Base-by-base conservation (phyloP, 2,329 filamentous ascomycete species). In the Waltergamsia citrina region DNA sequence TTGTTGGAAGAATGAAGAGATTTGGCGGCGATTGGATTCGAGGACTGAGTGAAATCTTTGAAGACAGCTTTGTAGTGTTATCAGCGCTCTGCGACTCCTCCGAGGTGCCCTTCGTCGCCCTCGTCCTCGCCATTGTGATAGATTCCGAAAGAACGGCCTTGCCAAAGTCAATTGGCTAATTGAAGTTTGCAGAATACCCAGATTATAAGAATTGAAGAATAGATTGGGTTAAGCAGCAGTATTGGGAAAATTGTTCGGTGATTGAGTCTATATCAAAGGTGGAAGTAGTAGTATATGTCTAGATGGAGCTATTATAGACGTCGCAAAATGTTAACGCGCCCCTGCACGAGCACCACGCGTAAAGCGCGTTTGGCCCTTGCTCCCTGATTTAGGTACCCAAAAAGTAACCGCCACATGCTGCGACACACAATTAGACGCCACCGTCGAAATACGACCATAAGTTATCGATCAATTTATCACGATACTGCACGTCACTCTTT, bases 1-100 rank as follows among this genome's bases (percentile, higher is more conserved):
- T 58, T n/a, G 61, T 63, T 11, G 78, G 78, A 6, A 82, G 57
- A 37, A 82, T 65, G 50, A 82, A 77, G 31, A 82, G 51, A 35
- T 66, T 69, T 4, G 69, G 65, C 8, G 70, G 60, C 26, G 62
- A 69, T 17, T 54, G 43, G 9, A 53, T 49, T 30, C 56, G 54
- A 11, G 59, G 33, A 5, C 62, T 42, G 14, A 75, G 51, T 3
- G 47, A 46, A 45, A 69, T 63, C 44, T 64, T 60, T 4, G 51
- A 47, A 3, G 53, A 45, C 11, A 32, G 41, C 36, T 16, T 49
- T 43, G 32, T 6, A 20, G 29, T 6, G 29, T 20, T 15, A 11
- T 32, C 29, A 8, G 29, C 16, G n/a, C 16, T 20, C 19, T 53
- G 43, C 14, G 54, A 40, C 9, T 54, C 45, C 38, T 40, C 39